Percentiles rank a stretch among this genome's conserved stretches.
phyloP scores from a whole-genome alignment of 495 filamentous ascomycete genomes.

The Trichoderma virens region DNA sequence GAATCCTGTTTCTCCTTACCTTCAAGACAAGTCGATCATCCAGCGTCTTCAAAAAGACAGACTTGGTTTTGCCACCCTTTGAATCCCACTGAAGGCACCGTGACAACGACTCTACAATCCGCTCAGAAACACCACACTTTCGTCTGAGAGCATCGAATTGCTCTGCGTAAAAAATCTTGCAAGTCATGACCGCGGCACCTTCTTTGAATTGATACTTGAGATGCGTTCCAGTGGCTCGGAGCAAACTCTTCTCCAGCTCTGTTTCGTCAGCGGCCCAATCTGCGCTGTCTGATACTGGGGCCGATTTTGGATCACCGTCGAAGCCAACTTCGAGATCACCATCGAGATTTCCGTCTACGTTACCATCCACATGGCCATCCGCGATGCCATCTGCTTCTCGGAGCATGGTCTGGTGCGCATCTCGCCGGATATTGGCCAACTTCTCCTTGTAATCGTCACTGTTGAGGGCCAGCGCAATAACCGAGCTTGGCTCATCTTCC shows the following conservation, averaged over 20 bases:
- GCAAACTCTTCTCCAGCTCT: constrained; percentile 67
- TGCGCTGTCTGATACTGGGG: constrained; percentile 11
- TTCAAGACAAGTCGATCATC: constrained; percentile 92
- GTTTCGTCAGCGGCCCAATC: constrained; percentile 32
- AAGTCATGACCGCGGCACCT: constrained; percentile 85
- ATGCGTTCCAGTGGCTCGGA: constrained; percentile 79
- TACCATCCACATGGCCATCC: constrained; percentile 15
- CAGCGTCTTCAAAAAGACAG: constrained; percentile 93
- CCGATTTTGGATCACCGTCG: constrained; percentile 11
- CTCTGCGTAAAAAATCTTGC: constrained; percentile 96
- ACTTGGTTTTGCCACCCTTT: constrained; percentile 96
- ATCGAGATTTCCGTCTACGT: constrained; percentile 21
- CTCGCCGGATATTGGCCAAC: constrained; percentile 60
- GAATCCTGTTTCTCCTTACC: constrained; percentile 16
- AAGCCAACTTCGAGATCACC: constrained; percentile 12
- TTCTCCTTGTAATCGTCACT: constrained; percentile 79
- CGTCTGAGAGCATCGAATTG: constrained; percentile 92
- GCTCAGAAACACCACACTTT: constrained; percentile 86
- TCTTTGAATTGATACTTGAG: constrained; percentile 91
- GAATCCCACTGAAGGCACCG: constrained; percentile 97
- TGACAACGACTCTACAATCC: constrained; percentile 90
- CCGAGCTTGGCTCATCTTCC: constrained; percentile 93
- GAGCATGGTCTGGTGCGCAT: constrained; percentile 31
- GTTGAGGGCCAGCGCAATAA: constrained; percentile 86
- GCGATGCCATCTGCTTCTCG: constrained; percentile 20